Conservation (phyloP, 1,284 basidiomycete genomes). For the Ceratobasidium sp. region DNA sequence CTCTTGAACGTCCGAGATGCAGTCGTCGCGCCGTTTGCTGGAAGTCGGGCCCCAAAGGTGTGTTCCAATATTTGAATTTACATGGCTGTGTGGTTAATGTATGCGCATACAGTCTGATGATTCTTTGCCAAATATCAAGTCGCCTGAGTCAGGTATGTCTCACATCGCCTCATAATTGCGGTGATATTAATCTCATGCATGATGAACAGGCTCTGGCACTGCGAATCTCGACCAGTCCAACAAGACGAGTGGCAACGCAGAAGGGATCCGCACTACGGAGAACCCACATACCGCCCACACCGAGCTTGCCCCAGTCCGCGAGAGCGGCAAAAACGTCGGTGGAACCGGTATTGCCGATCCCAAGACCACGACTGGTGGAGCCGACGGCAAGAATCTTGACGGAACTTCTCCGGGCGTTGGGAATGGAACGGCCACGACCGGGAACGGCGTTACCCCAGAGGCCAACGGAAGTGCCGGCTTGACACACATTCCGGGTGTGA, state of each 20-base stretch:
- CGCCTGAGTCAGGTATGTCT: neutral
- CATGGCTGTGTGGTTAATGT: neutral
- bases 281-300: constrained; percentile 33
- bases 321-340: constrained; percentile 10
- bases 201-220: neutral
- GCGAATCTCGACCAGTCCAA: neutral
- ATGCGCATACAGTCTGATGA: neutral
- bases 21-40: constrained; percentile 19
- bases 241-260: constrained; percentile 8
- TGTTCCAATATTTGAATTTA: neutral
- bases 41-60: constrained; percentile 22
- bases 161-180: neutral
- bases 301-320: neutral
- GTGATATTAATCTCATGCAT: too few relatives aligned
- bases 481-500: constrained; percentile 12
- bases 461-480: neutral
- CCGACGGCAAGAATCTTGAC: neutral
- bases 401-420: neutral
- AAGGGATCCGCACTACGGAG: constrained; percentile 27
- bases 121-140: neutral
- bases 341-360: neutral
- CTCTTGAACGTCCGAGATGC: constrained; percentile 16
- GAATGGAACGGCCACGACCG: neutral
- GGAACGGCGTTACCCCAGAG: neutral
- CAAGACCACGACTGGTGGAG: neutral